Evolutionary conservation across 2,329 filamentous ascomycete genomes (phyloP), one percentile per base, ranked within the genome.

Genomic region (Aspergillus phoenicis): DNA sequence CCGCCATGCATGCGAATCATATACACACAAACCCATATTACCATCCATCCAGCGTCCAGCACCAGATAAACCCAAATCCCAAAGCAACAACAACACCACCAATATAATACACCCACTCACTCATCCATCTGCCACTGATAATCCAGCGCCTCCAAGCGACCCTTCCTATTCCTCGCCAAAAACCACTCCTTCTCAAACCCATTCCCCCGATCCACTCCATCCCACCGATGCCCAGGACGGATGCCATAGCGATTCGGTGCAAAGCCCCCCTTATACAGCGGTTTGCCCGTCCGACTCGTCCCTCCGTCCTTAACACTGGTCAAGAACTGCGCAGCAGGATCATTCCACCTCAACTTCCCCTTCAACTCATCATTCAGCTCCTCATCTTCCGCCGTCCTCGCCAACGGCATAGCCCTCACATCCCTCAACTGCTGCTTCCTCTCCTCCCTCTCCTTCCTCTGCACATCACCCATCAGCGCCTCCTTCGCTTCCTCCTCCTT

Each of bases 81-180:
- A 36, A 15, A 36, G 5, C 11, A 43, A 20, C 24, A 22, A 4
- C 20, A 45, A 1, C 38, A 45, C 17, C 41, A 20, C 38, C 11
- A 36, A 49, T 36, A 20, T 17, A 24, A 53, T 15, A 53, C 39
- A 45, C 57, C 20, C 20, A 20, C 20, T 60, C 54, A 95, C 77
- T 93, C 91, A 79, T 97, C 95, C 89, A 96, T 95, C 82, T 97
- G 91, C 95, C 94, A 99, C 33, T 90, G 87, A 77, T 97, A 98
- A 70, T 94, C 88, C 71, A 98, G 77, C 33, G 89, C 89, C 76
- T 91, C 90, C 68, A 90, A 87, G 73, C 93, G 87, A 70, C 88
- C 87, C 67, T 86, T 86, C 67, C 87, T 82, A 75, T 97, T 97
- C 66, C 93, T 82, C 2, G 93, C 91, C 74, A 90, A 92, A 79